Percentiles rank a stretch among this genome's conserved stretches.
phyloP scores from a whole-genome alignment of 106 monocot species.

The Dendrobium nobile region DNA sequence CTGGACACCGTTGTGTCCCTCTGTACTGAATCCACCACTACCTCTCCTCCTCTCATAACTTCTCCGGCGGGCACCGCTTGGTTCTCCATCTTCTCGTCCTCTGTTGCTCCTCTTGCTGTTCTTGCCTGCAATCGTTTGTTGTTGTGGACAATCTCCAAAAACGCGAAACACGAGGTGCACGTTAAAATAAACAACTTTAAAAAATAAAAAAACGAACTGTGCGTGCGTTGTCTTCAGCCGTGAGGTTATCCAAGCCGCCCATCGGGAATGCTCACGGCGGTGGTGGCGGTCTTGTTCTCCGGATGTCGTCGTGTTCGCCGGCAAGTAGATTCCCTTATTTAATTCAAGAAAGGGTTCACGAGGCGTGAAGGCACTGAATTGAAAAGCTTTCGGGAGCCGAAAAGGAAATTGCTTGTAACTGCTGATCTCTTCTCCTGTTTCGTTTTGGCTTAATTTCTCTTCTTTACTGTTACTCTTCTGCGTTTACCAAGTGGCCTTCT shows the following conservation, averaged over 20 bases:
- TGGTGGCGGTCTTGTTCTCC: neutral
- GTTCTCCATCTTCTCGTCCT: neutral
- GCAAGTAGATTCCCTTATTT: neutral
- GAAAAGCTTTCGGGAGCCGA: neutral
- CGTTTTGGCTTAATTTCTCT: neutral
- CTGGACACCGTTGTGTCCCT: conserved; percentile 18
- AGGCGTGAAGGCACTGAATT: conserved; percentile 8
- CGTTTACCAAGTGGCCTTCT: neutral
- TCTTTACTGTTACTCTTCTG: too few relatives aligned
- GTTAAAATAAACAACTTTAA: neutral
- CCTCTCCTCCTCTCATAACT: neutral
- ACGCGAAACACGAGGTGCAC: neutral
- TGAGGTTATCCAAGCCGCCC: neutral
- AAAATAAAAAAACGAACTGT: neutral
- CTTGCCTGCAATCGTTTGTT: conserved; percentile 1
- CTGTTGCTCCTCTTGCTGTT: neutral
- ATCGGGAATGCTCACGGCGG: neutral
- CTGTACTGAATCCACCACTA: neutral
- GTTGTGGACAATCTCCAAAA: neutral
- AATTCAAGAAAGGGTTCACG: neutral
- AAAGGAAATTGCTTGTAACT: neutral
- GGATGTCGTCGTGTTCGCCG: neutral
- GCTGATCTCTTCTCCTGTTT: neutral
- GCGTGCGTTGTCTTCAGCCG: neutral
- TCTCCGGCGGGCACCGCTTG: too few relatives aligned